phyloP scores from a whole-genome alignment of 768 basidiomycete species.

The Daedaleopsis sinensis region DNA sequence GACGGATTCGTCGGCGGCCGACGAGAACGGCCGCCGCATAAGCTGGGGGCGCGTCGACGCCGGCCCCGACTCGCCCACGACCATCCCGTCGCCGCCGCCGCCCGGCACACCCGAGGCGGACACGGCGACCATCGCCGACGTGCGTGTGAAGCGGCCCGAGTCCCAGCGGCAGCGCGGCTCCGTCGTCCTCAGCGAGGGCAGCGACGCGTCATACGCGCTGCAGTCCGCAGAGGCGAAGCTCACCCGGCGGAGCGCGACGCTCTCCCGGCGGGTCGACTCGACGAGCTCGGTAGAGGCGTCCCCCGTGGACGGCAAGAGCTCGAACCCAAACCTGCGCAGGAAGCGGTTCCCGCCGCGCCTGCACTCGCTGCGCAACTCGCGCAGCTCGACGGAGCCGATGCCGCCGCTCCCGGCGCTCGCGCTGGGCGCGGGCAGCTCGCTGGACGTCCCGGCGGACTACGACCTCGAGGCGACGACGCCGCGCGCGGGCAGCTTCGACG shows the following conservation, averaged over 20 bases:
- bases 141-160: conserved; percentile 34
- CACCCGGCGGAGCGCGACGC: conserved; percentile 12
- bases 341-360: conserved; percentile 53
- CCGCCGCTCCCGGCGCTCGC: conserved; percentile 35
- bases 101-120: conserved; percentile 42
- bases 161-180: conserved; percentile 37
- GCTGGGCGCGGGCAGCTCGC: background rate
- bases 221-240: conserved; percentile 8
- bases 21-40: conserved; percentile 9
- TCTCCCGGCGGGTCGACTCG: conserved; percentile 8
- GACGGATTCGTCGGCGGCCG: conserved; percentile 18
- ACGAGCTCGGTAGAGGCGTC: background rate
- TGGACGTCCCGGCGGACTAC: conserved; percentile 56
- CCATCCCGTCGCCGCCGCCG: conserved; percentile 41
- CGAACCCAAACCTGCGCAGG: conserved; percentile 48
- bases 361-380: conserved; percentile 43
- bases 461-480: conserved; percentile 57
- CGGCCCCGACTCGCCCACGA: conserved; percentile 42
- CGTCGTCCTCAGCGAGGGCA: conserved; percentile 30
- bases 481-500: conserved; percentile 52
- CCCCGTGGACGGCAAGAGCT: conserved; percentile 32
- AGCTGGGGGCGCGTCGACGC: conserved; percentile 38
- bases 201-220: conserved; percentile 30
- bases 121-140: conserved; percentile 21
- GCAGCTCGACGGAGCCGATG: conserved; percentile 19